phyloP scores from a whole-genome alignment of 2,329 filamentous ascomycete species.

The Fusarium papillatum region DNA sequence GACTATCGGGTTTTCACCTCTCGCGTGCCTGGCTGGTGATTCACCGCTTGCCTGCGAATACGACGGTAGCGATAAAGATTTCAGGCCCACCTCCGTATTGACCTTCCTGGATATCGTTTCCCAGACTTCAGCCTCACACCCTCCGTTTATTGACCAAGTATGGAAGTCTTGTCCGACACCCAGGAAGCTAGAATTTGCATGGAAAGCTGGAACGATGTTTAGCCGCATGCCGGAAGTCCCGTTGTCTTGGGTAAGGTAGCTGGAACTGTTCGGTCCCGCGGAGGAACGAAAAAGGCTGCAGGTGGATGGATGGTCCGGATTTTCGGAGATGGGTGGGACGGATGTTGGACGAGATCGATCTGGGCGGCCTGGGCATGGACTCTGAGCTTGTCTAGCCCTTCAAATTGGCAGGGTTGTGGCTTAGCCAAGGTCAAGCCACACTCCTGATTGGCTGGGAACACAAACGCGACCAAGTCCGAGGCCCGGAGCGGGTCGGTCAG shows the following conservation, averaged over 20 bases:
- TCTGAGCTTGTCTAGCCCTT: constrained; percentile 9
- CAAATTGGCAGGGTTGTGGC: constrained; percentile 27
- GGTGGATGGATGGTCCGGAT: constrained; percentile 14
- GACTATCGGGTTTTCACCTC: constrained; percentile 7
- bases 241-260: constrained; percentile 8
- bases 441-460: constrained; percentile 30
- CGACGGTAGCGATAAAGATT: constrained; percentile 1
- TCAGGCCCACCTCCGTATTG: not conserved
- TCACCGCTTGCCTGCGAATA: constrained; percentile 8
- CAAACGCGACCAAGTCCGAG: constrained; percentile 31
- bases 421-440: constrained; percentile 30
- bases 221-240: constrained; percentile 23
- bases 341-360: constrained; percentile 32
- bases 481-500: constrained; percentile 39
- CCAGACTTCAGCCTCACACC: not conserved
- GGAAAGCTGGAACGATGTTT: constrained; percentile 9
- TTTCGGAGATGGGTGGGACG: constrained; percentile 25
- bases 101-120: not conserved
- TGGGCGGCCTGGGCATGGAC: constrained; percentile 25
- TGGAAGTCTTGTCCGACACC: constrained; percentile 17
- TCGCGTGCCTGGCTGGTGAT: constrained; percentile 12
- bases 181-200: not conserved
- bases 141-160: constrained; percentile 1
- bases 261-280: constrained; percentile 11
- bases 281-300: constrained; percentile 20